A percentile compares a stretch with the other conserved stretches of the same genome.
Evolutionary conservation across 352 stramenopile genomes (phyloP).

Genomic region (Phytophthora capsici): DNA sequence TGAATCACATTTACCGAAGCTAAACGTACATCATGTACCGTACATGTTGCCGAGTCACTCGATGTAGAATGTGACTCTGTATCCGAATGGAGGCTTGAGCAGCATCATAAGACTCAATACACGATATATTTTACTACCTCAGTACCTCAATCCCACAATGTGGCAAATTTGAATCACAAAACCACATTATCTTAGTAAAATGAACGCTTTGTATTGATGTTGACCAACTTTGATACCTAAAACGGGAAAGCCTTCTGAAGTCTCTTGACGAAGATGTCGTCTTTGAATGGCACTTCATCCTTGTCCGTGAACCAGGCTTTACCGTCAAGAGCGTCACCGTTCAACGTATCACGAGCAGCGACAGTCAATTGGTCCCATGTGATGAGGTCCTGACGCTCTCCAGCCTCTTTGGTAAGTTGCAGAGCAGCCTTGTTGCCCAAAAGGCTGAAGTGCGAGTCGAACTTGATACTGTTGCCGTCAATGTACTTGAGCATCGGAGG

Average conservation of each 20-base stretch:
- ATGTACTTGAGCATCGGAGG: constrained; percentile 35
- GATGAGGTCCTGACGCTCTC: constrained; percentile 38
- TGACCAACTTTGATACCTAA: neutral
- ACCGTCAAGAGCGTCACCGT: constrained; percentile 13
- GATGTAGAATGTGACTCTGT: no score
- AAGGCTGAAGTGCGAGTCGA: constrained; percentile 30
- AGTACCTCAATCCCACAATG: no score
- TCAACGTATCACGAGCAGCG: constrained; percentile 26
- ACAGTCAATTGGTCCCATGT: constrained; percentile 38
- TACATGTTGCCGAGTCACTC: no score
- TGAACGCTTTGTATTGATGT: no score
- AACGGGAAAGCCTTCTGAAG: constrained; percentile 18
- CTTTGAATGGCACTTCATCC: constrained; percentile 24
- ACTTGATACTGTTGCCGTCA: constrained; percentile 31
- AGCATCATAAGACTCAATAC: no score
- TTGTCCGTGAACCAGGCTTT: constrained; percentile 14
- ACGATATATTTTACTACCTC: no score
- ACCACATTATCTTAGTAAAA: no score
- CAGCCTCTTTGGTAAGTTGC: constrained; percentile 23
- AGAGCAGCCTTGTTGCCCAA: constrained; percentile 22
- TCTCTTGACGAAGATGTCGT: constrained; percentile 14
- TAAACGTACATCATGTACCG: no score
- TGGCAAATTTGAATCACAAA: no score
- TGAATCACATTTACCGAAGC: no score
- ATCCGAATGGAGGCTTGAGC: no score